phyloP scores from a whole-genome alignment of 2,329 filamentous ascomycete genomes.

The Colletotrichum siamense region DNA sequence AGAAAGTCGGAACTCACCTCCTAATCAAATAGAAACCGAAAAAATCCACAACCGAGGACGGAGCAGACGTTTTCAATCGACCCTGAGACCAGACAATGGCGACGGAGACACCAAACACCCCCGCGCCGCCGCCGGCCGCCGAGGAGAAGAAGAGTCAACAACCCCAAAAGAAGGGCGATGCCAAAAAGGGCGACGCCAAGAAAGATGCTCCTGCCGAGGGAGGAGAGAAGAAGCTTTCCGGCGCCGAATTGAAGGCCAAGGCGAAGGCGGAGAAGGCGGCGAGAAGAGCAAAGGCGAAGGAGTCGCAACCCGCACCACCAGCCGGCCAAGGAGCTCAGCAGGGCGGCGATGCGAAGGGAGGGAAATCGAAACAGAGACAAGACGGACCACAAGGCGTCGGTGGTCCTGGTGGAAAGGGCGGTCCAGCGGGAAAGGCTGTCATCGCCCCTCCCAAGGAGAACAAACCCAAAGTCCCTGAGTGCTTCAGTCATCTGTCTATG shows the following conservation, averaged over 20 bases:
- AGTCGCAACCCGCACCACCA: slow-evolving; percentile 50
- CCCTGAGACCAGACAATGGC: slow-evolving; percentile 1
- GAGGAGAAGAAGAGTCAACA: slow-evolving; percentile 12
- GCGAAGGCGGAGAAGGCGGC: slow-evolving; percentile 93
- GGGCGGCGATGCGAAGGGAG: slow-evolving; percentile 49
- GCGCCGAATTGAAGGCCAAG: slow-evolving; percentile 85
- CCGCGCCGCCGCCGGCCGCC: neutral
- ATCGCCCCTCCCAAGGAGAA: slow-evolving; percentile 52
- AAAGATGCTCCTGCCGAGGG: slow-evolving; percentile 22
- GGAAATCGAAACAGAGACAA: slow-evolving; percentile 53
- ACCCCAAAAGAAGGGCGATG: slow-evolving; percentile 7
- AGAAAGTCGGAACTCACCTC: neutral
- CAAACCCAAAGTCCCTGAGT: slow-evolving; percentile 69
- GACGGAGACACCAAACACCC: slow-evolving; percentile 13
- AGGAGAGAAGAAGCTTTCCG: slow-evolving; percentile 64
- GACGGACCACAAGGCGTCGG: slow-evolving; percentile 40
- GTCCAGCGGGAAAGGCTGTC: slow-evolving; percentile 38
- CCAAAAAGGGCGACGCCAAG: slow-evolving; percentile 1
- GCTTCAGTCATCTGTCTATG: slow-evolving; percentile 83
- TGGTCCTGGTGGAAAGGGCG: slow-evolving; percentile 33
- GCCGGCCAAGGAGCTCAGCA: slow-evolving; percentile 40
- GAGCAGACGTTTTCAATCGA: neutral
- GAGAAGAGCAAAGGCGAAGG: slow-evolving; percentile 75
- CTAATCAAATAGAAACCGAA: neutral
- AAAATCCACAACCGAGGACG: neutral